Percentiles rank a stretch among this genome's conserved stretches.
Conservation (phyloP, 1,284 basidiomycete genomes). For the Sphagnurus paluster region DNA sequence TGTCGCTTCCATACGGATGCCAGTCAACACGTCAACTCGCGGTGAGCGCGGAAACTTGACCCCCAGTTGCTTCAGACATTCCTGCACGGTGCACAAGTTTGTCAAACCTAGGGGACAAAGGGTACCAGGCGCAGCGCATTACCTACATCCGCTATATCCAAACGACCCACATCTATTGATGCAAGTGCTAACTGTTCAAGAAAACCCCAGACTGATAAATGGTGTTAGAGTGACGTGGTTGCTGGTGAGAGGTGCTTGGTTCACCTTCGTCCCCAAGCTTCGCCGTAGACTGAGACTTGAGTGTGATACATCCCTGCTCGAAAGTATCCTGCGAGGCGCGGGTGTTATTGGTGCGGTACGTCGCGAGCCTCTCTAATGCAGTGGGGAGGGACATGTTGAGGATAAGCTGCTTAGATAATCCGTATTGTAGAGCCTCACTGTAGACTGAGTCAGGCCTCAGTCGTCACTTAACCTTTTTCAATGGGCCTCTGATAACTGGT, state of each 20-base stretch:
- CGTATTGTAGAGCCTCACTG: neutral
- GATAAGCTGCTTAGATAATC: constrained; percentile 13
- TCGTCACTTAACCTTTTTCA: too few species aligned
- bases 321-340: constrained; percentile 74
- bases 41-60: constrained; percentile 81
- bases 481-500: too few species aligned
- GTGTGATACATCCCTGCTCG: constrained; percentile 57
- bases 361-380: constrained; percentile 67
- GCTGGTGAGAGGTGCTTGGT: neutral
- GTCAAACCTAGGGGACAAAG: constrained; percentile 13
- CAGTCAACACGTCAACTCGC: constrained; percentile 81
- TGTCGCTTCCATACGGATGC: constrained; percentile 82
- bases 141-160: constrained; percentile 84
- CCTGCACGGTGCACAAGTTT: constrained; percentile 24
- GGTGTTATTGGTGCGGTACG: constrained; percentile 66
- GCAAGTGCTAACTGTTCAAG: constrained; percentile 89
- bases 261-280: constrained; percentile 65
- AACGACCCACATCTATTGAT: constrained; percentile 78
- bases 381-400: constrained; percentile 45
- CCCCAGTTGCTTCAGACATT: constrained; percentile 65
- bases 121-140: neutral
- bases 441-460: too few species aligned
- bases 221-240: constrained; percentile 6
- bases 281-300: constrained; percentile 49
- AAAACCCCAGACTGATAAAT: constrained; percentile 73